These are phyloP conservation scores for Thalia dealbata DNA, from an alignment of 176 grass and related monocot genomes.

Conservation along the genomic window DNA sequence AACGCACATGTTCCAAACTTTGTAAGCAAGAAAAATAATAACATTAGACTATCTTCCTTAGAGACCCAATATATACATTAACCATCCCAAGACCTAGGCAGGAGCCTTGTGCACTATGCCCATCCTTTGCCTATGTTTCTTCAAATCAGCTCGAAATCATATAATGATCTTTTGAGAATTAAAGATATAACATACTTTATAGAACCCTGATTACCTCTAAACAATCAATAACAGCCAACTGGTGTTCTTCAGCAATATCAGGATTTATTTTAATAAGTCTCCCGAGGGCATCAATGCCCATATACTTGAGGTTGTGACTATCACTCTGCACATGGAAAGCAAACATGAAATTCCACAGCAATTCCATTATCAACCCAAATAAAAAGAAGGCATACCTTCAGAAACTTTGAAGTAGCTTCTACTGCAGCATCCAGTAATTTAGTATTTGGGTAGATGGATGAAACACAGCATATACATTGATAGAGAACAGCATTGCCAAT, in stretches of 20 bases:
- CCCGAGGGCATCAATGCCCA: slow-evolving; percentile 98
- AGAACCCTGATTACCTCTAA: slow-evolving; percentile 61
- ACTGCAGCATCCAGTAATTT: slow-evolving; percentile 86
- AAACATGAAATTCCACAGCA: neutral
- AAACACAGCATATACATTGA: slow-evolving; percentile 93
- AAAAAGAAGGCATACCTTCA: slow-evolving; percentile 53
- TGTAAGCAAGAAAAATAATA: neutral
- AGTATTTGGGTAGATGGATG: slow-evolving; percentile 86
- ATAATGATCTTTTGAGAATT: too few species aligned
- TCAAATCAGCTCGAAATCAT: too few species aligned
- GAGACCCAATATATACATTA: too few species aligned
- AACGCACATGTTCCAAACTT: neutral
- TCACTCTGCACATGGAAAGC: slow-evolving; percentile 56
- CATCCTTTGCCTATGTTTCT: too few species aligned
- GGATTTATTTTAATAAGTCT: slow-evolving; percentile 97
- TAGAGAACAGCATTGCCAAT: slow-evolving; percentile 98
- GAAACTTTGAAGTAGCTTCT: slow-evolving; percentile 95
- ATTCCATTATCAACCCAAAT: slow-evolving; percentile 14
- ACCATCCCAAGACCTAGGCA: too few species aligned
- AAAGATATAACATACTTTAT: neutral
- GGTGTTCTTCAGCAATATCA: slow-evolving; percentile 98
- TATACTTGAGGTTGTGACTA: slow-evolving; percentile 98
- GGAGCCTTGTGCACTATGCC: too few species aligned
- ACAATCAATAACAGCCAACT: slow-evolving; percentile 97
- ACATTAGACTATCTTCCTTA: too few species aligned